These are phyloP conservation scores for Emergomyces africanus DNA, from an alignment of 2,329 filamentous ascomycete genomes.

Conservation along the genomic window DNA sequence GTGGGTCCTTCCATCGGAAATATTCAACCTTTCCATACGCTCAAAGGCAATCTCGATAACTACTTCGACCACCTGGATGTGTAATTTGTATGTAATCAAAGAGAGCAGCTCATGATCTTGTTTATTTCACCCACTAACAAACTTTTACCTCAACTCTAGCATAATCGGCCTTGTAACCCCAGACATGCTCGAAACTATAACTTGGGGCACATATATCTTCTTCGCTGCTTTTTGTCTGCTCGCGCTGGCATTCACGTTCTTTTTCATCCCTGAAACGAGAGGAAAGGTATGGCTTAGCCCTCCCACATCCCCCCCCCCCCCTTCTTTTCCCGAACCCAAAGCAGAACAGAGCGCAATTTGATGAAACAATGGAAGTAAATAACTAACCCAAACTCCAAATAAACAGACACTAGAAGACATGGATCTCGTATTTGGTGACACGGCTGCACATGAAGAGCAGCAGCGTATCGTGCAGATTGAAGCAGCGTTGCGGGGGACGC, in stretches of 20 bases:
- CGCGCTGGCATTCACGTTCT: conserved; percentile 22
- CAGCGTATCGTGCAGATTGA: conserved; percentile 28
- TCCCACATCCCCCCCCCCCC: neutral
- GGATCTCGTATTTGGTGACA: conserved; percentile 36
- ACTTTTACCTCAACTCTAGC: conserved; percentile 8
- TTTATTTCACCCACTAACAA: neutral
- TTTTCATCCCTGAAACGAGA: conserved; percentile 24
- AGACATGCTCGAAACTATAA: conserved; percentile 25
- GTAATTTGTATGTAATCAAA: conserved; percentile 22
- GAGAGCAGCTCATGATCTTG: neutral
- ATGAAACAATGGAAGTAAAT: neutral
- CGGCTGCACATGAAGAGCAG: conserved; percentile 25
- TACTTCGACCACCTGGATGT: conserved; percentile 28
- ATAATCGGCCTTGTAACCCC: conserved; percentile 27
- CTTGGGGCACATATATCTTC: conserved; percentile 29
- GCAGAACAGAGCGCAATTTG: neutral
- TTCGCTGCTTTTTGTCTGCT: conserved; percentile 27
- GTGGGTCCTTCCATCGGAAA: conserved; percentile 29
- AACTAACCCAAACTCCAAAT: conserved; percentile 5
- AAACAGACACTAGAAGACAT: conserved; percentile 41
- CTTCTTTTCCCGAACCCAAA: neutral
- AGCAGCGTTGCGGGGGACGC: conserved; percentile 20
- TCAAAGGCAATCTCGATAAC: conserved; percentile 28
- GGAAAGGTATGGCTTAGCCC: conserved; percentile 19
- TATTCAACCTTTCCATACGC: conserved; percentile 27